Percentiles rank a stretch among this genome's conserved stretches.
These are phyloP conservation scores for Pseudogymnoascus pannorum DNA, from an alignment of 2,329 filamentous ascomycete genomes.

Conservation along the genomic window DNA sequence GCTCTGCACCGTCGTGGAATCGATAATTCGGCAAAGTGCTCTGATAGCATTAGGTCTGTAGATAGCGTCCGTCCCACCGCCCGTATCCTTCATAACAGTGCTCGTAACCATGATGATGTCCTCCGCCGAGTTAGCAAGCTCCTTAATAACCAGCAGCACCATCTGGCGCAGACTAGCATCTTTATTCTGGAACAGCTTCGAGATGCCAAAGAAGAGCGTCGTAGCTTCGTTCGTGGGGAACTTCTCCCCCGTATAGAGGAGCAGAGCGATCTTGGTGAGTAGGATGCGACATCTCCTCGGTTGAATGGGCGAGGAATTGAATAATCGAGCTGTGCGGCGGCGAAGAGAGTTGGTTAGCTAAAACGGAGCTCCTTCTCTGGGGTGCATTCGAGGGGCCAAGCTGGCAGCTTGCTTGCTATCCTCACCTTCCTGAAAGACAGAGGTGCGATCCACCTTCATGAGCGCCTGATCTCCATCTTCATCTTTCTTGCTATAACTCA, in stretches of 20 bases:
- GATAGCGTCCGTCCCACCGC: slow-evolving; percentile 86
- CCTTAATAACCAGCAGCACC: slow-evolving; percentile 97
- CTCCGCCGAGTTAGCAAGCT: slow-evolving; percentile 88
- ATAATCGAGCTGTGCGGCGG: slow-evolving; percentile 73
- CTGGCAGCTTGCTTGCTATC: too few relatives aligned
- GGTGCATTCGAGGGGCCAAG: slow-evolving; percentile 23
- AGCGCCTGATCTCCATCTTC: slow-evolving; percentile 91
- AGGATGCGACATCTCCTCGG: slow-evolving; percentile 96
- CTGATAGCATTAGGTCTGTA: slow-evolving; percentile 95
- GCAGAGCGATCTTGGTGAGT: slow-evolving; percentile 91
- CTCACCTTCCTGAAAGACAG: slow-evolving; percentile 96
- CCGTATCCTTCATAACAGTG: slow-evolving; percentile 99
- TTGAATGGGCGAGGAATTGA: slow-evolving; percentile 95
- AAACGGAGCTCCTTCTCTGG: slow-evolving; percentile 21
- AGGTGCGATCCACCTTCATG: slow-evolving; percentile 95
- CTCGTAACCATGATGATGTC: slow-evolving; percentile 99
- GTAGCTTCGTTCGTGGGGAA: slow-evolving; percentile 98
- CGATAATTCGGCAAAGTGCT: slow-evolving; percentile 91
- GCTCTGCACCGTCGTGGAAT: slow-evolving; percentile 90
- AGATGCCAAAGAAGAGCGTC: slow-evolving; percentile 96
- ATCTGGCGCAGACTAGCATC: slow-evolving; percentile 97
- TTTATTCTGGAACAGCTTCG: slow-evolving; percentile 99
- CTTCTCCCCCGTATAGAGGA: slow-evolving; percentile 93
- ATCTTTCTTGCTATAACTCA: slow-evolving; percentile 99
- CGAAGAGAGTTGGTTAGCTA: slow-evolving; percentile 30